Base-by-base conservation (phyloP, 2,329 filamentous ascomycete species). In the Clonostachys sp. region DNA sequence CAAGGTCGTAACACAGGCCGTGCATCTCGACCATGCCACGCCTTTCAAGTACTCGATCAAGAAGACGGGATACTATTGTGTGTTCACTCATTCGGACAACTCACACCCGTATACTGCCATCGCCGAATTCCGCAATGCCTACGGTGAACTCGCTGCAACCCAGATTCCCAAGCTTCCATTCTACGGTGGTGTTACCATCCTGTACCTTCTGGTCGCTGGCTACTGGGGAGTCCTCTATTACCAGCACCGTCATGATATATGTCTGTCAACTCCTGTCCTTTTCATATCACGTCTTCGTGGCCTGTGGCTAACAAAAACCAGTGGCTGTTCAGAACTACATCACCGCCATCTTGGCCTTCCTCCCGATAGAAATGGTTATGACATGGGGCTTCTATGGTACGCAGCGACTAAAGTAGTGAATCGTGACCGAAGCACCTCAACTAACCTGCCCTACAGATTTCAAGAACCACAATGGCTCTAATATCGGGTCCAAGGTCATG, bases 241-340 rank as follows among this genome's bases (percentile, higher is more conserved):
- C 60, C 91, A 96, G 66, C 90, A 99, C 65, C 81, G 92, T 50
- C 83, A 87, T 59, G 94, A 99, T 66, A 97, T 99, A 52, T 73
- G 85, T 88, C 70, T 70, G 83, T 65, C 35, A 34, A 13, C 24
- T 17, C 24, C 24, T 30, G 9, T 30, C 6, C 9, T 30, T 7
- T 12, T 30, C 14, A 20, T 13, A 43, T 13, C n/a, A 17, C n/a
- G 5, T 10, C 8, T 9, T 17, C 6, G n/a, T 41, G 20, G 4
- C 9, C 20, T 34, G 18, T 30, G 14, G 33, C 66, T 78, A 56
- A 74, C 51, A 12, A 17, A 41, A 46, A 7, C 13, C 51, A 89
- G 84, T 99, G 61, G 87, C 95, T 14, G 94, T 99, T 3, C 94
- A 99, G 68, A 99, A 99, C 65, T 99, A 99, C 67, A 97, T 99